Conservation (phyloP, 345 rosid genomes). For the Citrus hindsii region DNA sequence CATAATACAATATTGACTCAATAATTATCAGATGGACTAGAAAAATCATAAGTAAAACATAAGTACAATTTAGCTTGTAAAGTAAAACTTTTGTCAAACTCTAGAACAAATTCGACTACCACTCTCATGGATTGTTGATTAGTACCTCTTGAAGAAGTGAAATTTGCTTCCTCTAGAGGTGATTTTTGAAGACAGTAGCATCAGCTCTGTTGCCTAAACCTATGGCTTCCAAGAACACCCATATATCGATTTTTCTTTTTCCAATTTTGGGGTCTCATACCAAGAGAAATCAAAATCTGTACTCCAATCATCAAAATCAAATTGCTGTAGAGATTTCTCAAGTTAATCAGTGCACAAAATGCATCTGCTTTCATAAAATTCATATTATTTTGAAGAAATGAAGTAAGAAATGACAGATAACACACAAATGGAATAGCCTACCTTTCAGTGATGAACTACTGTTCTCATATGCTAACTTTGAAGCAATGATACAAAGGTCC, state of each 20-base stretch:
- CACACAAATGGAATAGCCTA: slow-evolving; percentile 23
- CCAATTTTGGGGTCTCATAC: slow-evolving; percentile 55
- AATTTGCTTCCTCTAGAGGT: slow-evolving; percentile 25
- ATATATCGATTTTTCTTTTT: no score
- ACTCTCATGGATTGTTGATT: no score
- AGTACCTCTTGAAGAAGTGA: not conserved
- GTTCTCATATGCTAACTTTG: slow-evolving; percentile 81
- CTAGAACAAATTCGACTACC: no score
- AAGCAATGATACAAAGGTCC: slow-evolving; percentile 80
- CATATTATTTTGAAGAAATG: not conserved
- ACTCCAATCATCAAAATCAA: slow-evolving; percentile 80
- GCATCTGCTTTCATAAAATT: slow-evolving; percentile 51
- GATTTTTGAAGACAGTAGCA: slow-evolving; percentile 36
- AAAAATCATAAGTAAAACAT: no score
- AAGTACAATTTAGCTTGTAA: no score
- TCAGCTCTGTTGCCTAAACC: slow-evolving; percentile 68
- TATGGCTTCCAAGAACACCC: slow-evolving; percentile 77
- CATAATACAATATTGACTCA: no score
- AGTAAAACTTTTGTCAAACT: no score
- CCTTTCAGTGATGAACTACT: slow-evolving; percentile 70
- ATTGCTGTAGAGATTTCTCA: slow-evolving; percentile 61
- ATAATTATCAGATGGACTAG: no score
- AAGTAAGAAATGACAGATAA: not conserved
- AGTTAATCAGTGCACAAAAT: slow-evolving; percentile 67
- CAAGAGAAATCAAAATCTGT: slow-evolving; percentile 81